Conservation (phyloP, 140 eudicot genomes). For the Ambrosia hybrid region DNA sequence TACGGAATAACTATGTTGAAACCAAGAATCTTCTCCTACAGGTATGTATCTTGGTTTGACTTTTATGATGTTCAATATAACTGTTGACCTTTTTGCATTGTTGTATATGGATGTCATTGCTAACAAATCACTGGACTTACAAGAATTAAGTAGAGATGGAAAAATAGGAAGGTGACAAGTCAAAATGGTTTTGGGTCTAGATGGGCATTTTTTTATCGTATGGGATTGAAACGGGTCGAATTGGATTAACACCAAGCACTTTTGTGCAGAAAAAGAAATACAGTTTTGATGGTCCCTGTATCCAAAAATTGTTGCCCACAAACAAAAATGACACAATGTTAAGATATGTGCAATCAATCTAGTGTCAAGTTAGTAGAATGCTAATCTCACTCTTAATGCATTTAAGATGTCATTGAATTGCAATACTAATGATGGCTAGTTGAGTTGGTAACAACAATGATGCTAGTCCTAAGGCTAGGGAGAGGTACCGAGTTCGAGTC, state of each 20-base stretch:
- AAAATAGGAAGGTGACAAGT: neutral
- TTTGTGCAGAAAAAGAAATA: neutral
- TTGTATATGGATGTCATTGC: neutral
- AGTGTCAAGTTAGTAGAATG: too few species aligned
- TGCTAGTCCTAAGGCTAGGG: too few species aligned
- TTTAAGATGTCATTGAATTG: too few species aligned
- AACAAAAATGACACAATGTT: neutral
- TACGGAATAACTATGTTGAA: constrained; percentile 70
- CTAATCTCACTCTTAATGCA: too few species aligned
- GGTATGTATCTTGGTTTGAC: constrained; percentile 39
- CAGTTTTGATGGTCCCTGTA: neutral
- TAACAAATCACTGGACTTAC: neutral
- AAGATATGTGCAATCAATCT: neutral
- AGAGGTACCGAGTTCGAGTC: too few species aligned
- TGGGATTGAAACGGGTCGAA: neutral
- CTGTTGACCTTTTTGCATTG: neutral
- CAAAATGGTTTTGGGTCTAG: neutral
- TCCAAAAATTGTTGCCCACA: neutral
- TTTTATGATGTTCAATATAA: neutral
- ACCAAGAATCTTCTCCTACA: constrained; percentile 72
- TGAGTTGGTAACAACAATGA: too few species aligned
- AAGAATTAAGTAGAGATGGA: neutral
- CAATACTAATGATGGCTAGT: too few species aligned
- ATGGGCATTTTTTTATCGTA: neutral
- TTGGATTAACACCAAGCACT: constrained; percentile 6